Conservation (phyloP, 2,329 filamentous ascomycete species). For the Chaetomiaceae sp. region DNA sequence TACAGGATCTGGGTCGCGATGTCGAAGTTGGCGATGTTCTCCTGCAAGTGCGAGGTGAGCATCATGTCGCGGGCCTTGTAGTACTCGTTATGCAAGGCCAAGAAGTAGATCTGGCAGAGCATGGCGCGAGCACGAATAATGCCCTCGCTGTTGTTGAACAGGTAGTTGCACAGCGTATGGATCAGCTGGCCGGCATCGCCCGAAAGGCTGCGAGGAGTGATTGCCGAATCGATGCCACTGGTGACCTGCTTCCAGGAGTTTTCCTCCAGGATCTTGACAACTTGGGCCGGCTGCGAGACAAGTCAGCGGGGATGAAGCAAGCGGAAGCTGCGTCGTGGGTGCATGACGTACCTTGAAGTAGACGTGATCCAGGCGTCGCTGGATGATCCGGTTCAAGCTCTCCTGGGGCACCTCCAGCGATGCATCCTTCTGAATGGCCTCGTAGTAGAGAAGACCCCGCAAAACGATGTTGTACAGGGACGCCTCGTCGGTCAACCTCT, state of each 20-base stretch:
- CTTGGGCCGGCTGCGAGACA: slow-evolving; percentile 69
- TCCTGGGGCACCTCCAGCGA: slow-evolving; percentile 76
- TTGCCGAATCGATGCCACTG: slow-evolving; percentile 64
- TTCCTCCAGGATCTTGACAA: slow-evolving; percentile 90
- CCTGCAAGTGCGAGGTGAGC: slow-evolving; percentile 98
- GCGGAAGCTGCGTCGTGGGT: neutral
- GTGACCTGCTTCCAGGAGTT: slow-evolving; percentile 85
- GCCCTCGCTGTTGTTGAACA: slow-evolving; percentile 90
- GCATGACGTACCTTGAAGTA: slow-evolving; percentile 79
- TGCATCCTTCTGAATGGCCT: slow-evolving; percentile 67
- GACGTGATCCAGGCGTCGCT: slow-evolving; percentile 91
- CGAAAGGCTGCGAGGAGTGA: slow-evolving; percentile 68
- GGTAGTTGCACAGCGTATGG: slow-evolving; percentile 85
- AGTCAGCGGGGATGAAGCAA: slow-evolving; percentile 20
- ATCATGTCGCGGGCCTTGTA: slow-evolving; percentile 98
- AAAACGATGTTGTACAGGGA: slow-evolving; percentile 89
- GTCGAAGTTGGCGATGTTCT: slow-evolving; percentile 95
- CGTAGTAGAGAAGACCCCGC: slow-evolving; percentile 82
- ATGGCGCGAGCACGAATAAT: slow-evolving; percentile 95
- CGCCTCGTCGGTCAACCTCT: slow-evolving; percentile 86
- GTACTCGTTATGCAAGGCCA: slow-evolving; percentile 95
- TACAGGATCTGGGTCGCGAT: slow-evolving; percentile 97
- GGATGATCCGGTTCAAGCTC: slow-evolving; percentile 84
- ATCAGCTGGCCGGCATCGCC: slow-evolving; percentile 72
- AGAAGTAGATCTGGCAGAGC: slow-evolving; percentile 98